These are phyloP conservation scores for Brettanomyces bruxellensis DNA, from an alignment of 805 yeast species.

Conservation along the genomic window DNA sequence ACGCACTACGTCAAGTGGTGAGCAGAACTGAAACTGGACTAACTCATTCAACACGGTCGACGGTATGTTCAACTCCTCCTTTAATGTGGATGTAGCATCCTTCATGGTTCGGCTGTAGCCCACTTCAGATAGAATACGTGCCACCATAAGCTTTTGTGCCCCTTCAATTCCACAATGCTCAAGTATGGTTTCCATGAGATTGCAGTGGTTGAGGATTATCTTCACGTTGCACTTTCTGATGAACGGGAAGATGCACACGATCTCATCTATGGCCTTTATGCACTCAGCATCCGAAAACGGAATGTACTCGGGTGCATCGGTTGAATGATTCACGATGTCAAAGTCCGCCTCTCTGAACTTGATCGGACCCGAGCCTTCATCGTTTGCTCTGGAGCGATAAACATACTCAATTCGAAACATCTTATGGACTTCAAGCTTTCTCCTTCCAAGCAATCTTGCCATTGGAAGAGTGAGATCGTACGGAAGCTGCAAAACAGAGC, in stretches of 20 bases:
- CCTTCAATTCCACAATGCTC: conserved; percentile 76
- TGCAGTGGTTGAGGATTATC: conserved; percentile 72
- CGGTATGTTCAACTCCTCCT: conserved; percentile 64
- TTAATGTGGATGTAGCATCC: conserved; percentile 41
- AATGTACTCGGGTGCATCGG: conserved; percentile 22
- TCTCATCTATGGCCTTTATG: conserved; percentile 71
- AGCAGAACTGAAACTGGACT: conserved; percentile 67
- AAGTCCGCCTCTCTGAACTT: conserved; percentile 79
- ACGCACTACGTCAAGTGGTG: conserved; percentile 58
- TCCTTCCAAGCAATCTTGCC: conserved; percentile 74
- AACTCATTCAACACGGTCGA: conserved; percentile 77
- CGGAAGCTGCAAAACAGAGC: conserved; percentile 81
- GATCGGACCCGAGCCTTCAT: conserved; percentile 62
- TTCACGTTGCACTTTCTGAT: conserved; percentile 46
- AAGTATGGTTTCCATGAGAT: conserved; percentile 63
- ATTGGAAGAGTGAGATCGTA: conserved; percentile 85
- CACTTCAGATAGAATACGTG: conserved; percentile 64
- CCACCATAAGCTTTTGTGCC: conserved; percentile 61
- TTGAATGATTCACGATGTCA: conserved; percentile 52
- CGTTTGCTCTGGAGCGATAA: conserved; percentile 54
- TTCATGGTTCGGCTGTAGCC: conserved; percentile 60
- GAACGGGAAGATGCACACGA: conserved; percentile 57
- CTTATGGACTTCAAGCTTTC: conserved; percentile 45
- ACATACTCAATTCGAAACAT: conserved; percentile 73
- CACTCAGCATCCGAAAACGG: conserved; percentile 81